Base-by-base conservation (phyloP, 805 yeast genomes). In the Teunomyces gatunensis region DNA sequence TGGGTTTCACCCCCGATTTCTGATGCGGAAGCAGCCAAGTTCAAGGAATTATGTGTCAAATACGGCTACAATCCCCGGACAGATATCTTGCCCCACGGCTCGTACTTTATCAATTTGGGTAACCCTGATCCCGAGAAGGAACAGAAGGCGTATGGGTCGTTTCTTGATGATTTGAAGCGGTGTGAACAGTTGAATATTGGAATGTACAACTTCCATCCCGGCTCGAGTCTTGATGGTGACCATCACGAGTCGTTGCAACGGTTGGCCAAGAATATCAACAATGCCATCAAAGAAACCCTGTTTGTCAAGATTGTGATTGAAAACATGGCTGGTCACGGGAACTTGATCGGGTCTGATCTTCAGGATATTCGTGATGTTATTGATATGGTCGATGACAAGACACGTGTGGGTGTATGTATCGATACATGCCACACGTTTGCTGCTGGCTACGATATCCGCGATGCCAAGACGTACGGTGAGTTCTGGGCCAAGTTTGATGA, bases 261-360 rank as follows among this genome's bases (percentile, higher is more conserved):
- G 48, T 71, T 94, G 53, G 98, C 98, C 0, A 73, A 74, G 20
- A 85, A 86, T 55, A 84, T 94, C 53, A 92, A 94, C 64, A 75
- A 69, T 41, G 97, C 96, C 4, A 84, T 87, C 42, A 66, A 67
- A 21, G 82, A 81, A 47, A 94, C 99, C 0, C 57, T 69, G 5
- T 85, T 81, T 60, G 98, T 94, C 28, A 91, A 85, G 59, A 83
- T 94, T 39, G 95, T 94, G 10, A 75, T 94, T 49, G 99, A 94
- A 60, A 94, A 92, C 61, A 94, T 94, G 99, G 97, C 99, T 1
- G 99, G 99, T 7, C 95, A 89, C 56, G 97, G 96, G 2, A 85
- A 87, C 52, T 77, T 92, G 50, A 85, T 94, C 36, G 99, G 98
- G 0, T 84, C 92, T 3, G 74, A 79, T 36, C 68, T 92, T 25